Evolutionary conservation across 1,284 basidiomycete species (phyloP), one percentile per base, ranked within the genome.

Genomic region (Tranzscheliella williamsii): DNA sequence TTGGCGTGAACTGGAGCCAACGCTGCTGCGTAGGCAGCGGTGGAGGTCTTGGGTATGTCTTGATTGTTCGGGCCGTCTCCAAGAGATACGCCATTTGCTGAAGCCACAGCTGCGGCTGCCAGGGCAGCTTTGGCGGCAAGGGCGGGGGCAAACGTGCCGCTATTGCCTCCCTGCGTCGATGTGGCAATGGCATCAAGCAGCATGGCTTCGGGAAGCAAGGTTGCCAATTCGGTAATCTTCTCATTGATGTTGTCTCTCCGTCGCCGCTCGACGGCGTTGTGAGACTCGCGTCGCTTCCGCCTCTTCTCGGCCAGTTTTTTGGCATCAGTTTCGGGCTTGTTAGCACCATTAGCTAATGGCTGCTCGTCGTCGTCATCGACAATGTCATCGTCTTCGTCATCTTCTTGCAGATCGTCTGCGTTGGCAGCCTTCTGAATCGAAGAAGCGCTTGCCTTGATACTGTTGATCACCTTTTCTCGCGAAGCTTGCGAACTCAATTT

Each of bases 241-340:
- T 93, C 91, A 79, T 94, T 94, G 78, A 94, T 94, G 76, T 91
- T 92, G 75, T 93, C 91, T 36, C 91, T 79, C 42, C 91, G 78
- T 22, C 91, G 80, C 16, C 91, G 82, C 80, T 94, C 91, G 58
- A 94, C 91, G 4, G 90, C 90, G 72, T 93, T 93, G 77, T 93
- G 91, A 5, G 86, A 87, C 79, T 92, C 90, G 51, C 90, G 81
- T 37, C 90, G 80, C 33, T 87, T 80, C 8, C 88, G 80, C 11
- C 89, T 81, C 76, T 91, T 91, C 79, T 92, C 90, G 61, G 67
- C 56, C 16, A 64, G 47, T 26, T 40, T 51, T 34, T 60, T 63
- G 1, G 65, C 65, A 15, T 67, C 65, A 12, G 60, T 55, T 30
- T 67, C 65, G 36, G 54, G 48, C 38, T 57, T 62, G 36, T 38